Evolutionary conservation across 2,329 filamentous ascomycete species (phyloP), one percentile per base, ranked within the genome.

Genomic region (Onygena corvina): DNA sequence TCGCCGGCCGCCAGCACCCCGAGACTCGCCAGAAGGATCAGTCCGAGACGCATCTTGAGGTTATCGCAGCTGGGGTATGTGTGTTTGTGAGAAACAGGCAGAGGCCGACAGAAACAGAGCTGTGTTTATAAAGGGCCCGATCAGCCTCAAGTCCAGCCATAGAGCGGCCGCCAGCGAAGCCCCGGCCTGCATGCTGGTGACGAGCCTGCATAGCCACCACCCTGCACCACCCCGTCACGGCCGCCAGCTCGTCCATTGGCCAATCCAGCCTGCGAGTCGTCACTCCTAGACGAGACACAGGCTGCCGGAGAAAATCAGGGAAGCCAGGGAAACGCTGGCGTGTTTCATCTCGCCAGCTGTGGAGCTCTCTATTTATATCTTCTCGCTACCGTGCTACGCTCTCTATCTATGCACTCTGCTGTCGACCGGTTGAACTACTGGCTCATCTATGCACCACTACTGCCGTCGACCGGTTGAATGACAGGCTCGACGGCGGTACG

Each of bases 401-500:
- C n/a, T n/a, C n/a, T n/a, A n/a, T n/a, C n/a, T n/a, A n/a, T n/a
- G n/a, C n/a, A n/a, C n/a, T n/a, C n/a, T n/a, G n/a, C n/a, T n/a
- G n/a, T n/a, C n/a, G n/a, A n/a, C n/a, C n/a, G n/a, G n/a, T n/a
- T n/a, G n/a, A n/a, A n/a, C n/a, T n/a, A n/a, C 27, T 31, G 12
- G 8, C 12, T 20, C 31, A 9, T 7, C 34, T 33, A 14, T 7
- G 57, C 46, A 40, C 61, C 58, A 1, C 57, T 52, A 47, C 66
- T 2, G 67, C 58, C 2, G 61, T 62, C 9, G 65, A 67, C 57
- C 68, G 65, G 59, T 71, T 70, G 54, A 70, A 68, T 2, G 50
- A 50, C 56, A 70, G 68, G 11, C 59, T 57, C 6, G 67, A 69
- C 27, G 64, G 64, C 6, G 70, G 69, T 2, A 72, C 70, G 55